Evolutionary conservation across 2,329 filamentous ascomycete genomes (phyloP), one percentile per base, ranked within the genome.

Genomic region (Penicillium sp.): DNA sequence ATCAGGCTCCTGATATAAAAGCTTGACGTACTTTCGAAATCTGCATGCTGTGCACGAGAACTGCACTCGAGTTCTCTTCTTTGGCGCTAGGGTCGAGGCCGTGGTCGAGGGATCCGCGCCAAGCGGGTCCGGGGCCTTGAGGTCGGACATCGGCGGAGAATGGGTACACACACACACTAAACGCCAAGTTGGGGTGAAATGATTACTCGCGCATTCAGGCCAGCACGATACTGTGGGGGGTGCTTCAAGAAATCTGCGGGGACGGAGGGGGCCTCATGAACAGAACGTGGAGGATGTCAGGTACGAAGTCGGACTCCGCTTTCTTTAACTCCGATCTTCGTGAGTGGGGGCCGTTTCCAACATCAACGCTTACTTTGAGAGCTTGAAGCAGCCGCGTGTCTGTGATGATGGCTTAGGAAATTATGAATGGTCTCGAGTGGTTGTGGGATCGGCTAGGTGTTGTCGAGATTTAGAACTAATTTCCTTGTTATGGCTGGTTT

Each of bases 1-100:
- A 7, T 50, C 33, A n/a, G 4, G 43, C 16, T 18, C 24, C 11
- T 3, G n/a, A 54, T 41, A 19, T 13, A 1, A 33, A 7, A 27
- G 11, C 27, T 44, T 41, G 55, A 41, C 70, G 50, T 67, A 75
- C 73, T 76, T 76, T 50, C 73, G 69, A 39, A 60, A 68, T 62
- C 73, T 68, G 60, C 73, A 76, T 13, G 71, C 69, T n/a, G 72
- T 76, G 58, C 73, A 76, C 16, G 73, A 76, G 46, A 75, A 70
- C 59, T 76, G 73, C n/a, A 76, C 73, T 41, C 73, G 60, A 35
- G 68, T 73, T 58, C 73, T 69, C 58, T 75, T 76, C 57, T 70
- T 72, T 10, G 56, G 58, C 22, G 41, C 41, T 39, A 43, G 41
- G 44, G 43, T 35, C 13, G 39, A 39, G 46, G 41, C 41, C 35